Evolutionary conservation across 2,329 filamentous ascomycete species (phyloP), one percentile per base, ranked within the genome.

Genomic region (Phyllosticta paracitricarpa): DNA sequence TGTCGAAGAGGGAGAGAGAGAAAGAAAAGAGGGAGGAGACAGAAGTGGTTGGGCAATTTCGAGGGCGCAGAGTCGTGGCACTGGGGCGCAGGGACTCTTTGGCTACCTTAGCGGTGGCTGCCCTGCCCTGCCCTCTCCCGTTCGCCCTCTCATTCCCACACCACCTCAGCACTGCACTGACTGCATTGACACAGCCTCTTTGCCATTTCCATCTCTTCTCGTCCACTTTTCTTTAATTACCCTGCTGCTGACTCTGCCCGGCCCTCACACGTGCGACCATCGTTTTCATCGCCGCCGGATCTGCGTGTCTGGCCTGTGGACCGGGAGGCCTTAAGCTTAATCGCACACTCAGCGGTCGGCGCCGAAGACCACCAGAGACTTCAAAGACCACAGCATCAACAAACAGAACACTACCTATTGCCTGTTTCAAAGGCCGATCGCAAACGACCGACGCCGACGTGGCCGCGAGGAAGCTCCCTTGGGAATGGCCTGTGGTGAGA

Each of bases 311-410:
- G 6, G 14, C 4, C 12, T n/a, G 12, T 4, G 35, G 35, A 48
- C 35, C 55, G 58, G 58, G 54, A 40, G 48, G 54, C 58, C 54
- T 61, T 61, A 61, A 61, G 58, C 58, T 61, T 61, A 61, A 52
- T 56, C 33, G 5, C 35, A 48, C 35, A 17, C 33, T 9, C 3
- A 28, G 7, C 19, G 7, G 30, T 33, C 30, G 30, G 30, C 30
- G 33, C 12, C 35, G 35, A 48, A 17, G 26, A 28, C 26, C 26
- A 28, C 7, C 35, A 48, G 35, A 17, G 35, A 17, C 14, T 3
- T 40, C 33, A 40, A 14, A 40, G 33, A 40, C 33, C 10, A 40
- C 33, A 14, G 33, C 3, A 6, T 12, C 10, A 17, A n/a, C 35
- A 48, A 48, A 48, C 40, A 48, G 19, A 48, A 48, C 40, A 48